A percentile compares a stretch with the other conserved stretches of the same genome.
These are phyloP conservation scores for Aspergillus nomiae DNA, from an alignment of 2,329 filamentous ascomycete genomes.

Conservation along the genomic window DNA sequence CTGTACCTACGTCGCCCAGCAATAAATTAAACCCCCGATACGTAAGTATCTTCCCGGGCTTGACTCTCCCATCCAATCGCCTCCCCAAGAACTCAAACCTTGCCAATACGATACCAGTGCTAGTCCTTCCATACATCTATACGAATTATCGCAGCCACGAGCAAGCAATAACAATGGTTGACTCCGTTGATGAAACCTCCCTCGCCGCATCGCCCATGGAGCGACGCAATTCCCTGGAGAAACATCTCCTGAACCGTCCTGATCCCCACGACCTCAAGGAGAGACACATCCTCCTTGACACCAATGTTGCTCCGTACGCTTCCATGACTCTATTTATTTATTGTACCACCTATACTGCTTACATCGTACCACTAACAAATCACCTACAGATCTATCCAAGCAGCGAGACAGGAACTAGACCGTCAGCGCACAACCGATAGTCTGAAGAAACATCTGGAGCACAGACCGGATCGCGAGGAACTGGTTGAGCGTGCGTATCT, in stretches of 20 bases:
- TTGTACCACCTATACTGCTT: neutral
- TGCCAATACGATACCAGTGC: neutral
- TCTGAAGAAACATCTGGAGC: constrained; percentile 65
- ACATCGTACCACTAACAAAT: neutral
- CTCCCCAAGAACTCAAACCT: neutral
- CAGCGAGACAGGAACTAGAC: constrained; percentile 63
- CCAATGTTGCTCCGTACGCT: constrained; percentile 65
- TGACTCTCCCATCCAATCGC: neutral
- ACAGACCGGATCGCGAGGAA: constrained; percentile 69
- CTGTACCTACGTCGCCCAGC: neutral
- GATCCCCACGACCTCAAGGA: constrained; percentile 67
- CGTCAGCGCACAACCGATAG: constrained; percentile 64
- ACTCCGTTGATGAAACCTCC: constrained; percentile 57
- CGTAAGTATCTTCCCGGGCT: neutral
- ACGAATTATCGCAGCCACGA: neutral
- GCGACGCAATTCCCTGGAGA: constrained; percentile 69
- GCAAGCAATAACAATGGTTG: constrained; percentile 13
- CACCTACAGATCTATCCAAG: constrained; percentile 59
- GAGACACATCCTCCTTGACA: constrained; percentile 68
- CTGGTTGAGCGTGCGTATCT: constrained; percentile 71
- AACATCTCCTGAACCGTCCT: constrained; percentile 71
- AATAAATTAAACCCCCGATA: neutral
- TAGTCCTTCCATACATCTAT: neutral
- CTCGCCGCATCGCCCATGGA: constrained; percentile 56
- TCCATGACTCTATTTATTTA: neutral